A percentile compares a stretch with the other conserved stretches of the same genome.
These are phyloP conservation scores for Rhizophlyctis rosea DNA, from an alignment of 192 early-diverging fungal species.

Conservation along the genomic window DNA sequence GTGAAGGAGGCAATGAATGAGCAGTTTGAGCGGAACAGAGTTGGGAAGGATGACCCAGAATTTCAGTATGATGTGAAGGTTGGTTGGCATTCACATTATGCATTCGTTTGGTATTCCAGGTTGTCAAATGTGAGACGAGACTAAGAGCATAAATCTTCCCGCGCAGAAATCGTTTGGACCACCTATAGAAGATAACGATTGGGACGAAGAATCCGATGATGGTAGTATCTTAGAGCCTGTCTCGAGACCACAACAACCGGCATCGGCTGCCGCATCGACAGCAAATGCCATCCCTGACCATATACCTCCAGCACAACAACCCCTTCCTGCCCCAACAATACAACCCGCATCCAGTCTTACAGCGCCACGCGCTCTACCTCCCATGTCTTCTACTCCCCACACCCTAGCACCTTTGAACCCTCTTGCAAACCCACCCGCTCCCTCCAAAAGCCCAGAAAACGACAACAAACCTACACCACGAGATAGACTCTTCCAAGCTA, in stretches of 20 bases:
- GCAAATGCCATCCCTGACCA: background rate
- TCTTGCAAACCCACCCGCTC: too few species aligned
- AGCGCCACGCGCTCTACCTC: too few species aligned
- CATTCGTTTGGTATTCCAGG: background rate
- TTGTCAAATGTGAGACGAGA: background rate
- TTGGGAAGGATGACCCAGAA: constrained; percentile 25
- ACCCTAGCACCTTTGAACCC: too few species aligned
- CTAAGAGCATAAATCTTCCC: background rate
- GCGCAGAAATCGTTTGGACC: constrained; percentile 36
- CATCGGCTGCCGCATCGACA: constrained; percentile 11
- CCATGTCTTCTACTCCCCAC: too few species aligned
- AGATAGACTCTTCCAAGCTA: too few species aligned
- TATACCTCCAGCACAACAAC: background rate
- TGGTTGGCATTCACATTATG: constrained; percentile 2
- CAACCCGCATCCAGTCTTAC: too few species aligned
- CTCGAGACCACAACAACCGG: too few species aligned
- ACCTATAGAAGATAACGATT: constrained; percentile 30
- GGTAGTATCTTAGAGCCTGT: too few species aligned
- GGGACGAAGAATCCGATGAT: constrained; percentile 36
- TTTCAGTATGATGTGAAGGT: constrained; percentile 40
- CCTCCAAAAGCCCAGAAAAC: too few species aligned
- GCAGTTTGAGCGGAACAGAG: constrained; percentile 32
- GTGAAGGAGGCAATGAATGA: constrained; percentile 32
- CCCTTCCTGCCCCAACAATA: too few species aligned
- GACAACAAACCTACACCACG: too few species aligned